Conservation (phyloP, 805 yeast species). For the Hanseniaspora lindneri region DNA sequence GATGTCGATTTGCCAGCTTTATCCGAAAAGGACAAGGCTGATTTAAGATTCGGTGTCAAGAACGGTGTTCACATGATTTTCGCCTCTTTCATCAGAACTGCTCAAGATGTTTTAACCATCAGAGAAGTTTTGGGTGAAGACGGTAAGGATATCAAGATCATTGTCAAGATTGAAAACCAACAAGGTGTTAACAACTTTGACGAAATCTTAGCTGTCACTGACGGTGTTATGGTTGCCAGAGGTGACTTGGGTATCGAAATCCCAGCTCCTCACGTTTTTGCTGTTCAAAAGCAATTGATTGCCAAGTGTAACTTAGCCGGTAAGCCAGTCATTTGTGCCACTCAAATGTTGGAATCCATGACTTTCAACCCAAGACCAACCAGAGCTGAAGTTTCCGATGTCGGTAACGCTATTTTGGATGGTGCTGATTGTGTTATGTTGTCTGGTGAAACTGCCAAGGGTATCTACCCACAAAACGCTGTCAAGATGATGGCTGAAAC, state of each 20-base stretch:
- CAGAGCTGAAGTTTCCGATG: conserved; percentile 98
- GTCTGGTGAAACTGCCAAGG: conserved; percentile 99
- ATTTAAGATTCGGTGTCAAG: conserved; percentile 89
- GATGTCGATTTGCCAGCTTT: conserved; percentile 98
- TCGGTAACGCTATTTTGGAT: conserved; percentile 96
- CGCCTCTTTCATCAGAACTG: conserved; percentile 96
- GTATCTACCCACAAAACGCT: conserved; percentile 95
- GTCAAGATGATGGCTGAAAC: conserved; percentile 99
- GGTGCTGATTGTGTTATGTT: conserved; percentile 99
- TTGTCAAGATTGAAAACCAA: conserved; percentile 96
- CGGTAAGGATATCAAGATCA: conserved; percentile 91
- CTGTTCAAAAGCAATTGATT: conserved; percentile 96
- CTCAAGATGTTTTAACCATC: conserved; percentile 76
- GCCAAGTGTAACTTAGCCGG: conserved; percentile 99
- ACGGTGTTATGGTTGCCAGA: conserved; percentile 99
- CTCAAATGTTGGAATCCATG: conserved; percentile 99
- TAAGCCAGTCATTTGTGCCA: conserved; percentile 98
- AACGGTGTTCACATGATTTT: conserved; percentile 96
- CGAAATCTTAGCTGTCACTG: conserved; percentile 85
- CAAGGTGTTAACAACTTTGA: conserved; percentile 99
- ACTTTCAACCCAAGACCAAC: conserved; percentile 99
- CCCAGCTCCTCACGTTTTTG: conserved; percentile 97
- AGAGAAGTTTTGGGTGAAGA: conserved; percentile 93
- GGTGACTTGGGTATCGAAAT: conserved; percentile 99
- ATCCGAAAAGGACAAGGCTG: conserved; percentile 90